Evolutionary conservation across 208 protist species (phyloP).

Genomic region (Trypanosoma scelopori): DNA sequence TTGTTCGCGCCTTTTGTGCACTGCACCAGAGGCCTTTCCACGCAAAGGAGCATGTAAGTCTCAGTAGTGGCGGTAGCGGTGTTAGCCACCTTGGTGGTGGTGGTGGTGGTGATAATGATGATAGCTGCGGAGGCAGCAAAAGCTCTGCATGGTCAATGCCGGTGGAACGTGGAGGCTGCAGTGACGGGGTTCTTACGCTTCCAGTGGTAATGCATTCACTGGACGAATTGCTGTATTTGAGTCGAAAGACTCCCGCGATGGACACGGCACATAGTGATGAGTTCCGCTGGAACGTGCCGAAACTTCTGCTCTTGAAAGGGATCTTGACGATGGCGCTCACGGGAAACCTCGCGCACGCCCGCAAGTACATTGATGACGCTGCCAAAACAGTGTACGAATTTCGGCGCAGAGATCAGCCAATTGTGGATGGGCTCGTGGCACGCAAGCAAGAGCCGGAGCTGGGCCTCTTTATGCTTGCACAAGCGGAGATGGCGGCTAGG

Average conservation of each 20-base stretch:
- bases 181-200: slow-evolving; percentile 46
- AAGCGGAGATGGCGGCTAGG: slow-evolving; percentile 63
- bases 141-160: slow-evolving; percentile 37
- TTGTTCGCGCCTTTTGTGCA: slow-evolving; percentile 74
- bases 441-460: slow-evolving; percentile 63
- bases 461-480: slow-evolving; percentile 66
- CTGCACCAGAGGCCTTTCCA: slow-evolving; percentile 70
- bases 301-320: slow-evolving; percentile 73
- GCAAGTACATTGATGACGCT: slow-evolving; percentile 48
- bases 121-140: slow-evolving; percentile 3
- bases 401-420: slow-evolving; percentile 34
- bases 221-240: slow-evolving; percentile 58
- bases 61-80: no score
- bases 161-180: slow-evolving; percentile 30
- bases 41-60: slow-evolving; percentile 4
- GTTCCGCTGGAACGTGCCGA: slow-evolving; percentile 68
- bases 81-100: no score
- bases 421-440: slow-evolving; percentile 55
- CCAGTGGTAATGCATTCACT: slow-evolving; percentile 61
- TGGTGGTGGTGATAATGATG: neutral
- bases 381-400: slow-evolving; percentile 50
- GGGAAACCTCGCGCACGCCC: slow-evolving; percentile 63
- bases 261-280: slow-evolving; percentile 34
- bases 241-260: slow-evolving; percentile 30
- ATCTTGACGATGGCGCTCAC: slow-evolving; percentile 67